These are phyloP conservation scores for Podospora sp. DNA, from an alignment of 495 filamentous ascomycete species.

Conservation along the genomic window DNA sequence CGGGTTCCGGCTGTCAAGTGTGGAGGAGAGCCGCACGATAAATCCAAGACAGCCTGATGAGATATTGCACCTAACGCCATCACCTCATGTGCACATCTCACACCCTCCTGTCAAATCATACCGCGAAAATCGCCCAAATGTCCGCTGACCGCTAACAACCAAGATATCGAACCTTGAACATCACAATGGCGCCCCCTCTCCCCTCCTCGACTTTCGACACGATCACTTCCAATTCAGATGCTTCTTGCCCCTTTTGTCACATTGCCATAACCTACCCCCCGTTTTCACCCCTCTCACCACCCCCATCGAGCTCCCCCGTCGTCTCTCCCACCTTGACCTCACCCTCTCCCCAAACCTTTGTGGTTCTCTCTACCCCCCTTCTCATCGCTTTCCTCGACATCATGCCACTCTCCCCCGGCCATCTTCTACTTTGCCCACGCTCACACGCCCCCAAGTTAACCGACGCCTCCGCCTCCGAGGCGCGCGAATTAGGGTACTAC, in stretches of 20 bases:
- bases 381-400: constrained; percentile 89
- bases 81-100: too few species aligned
- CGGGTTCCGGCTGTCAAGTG: background rate
- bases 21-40: background rate
- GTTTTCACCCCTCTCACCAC: constrained; percentile 45
- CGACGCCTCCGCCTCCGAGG: constrained; percentile 59
- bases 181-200: constrained; percentile 14
- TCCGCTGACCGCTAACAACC: background rate
- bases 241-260: constrained; percentile 65
- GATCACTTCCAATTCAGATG: constrained; percentile 11
- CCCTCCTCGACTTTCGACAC: constrained; percentile 13
- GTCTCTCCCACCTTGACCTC: constrained; percentile 36
- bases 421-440: constrained; percentile 76
- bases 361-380: constrained; percentile 72
- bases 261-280: constrained; percentile 55
- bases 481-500: constrained; percentile 67
- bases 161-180: background rate
- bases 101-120: background rate
- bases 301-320: constrained; percentile 32
- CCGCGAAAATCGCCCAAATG: background rate
- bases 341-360: constrained; percentile 55
- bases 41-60: background rate
- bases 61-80: too few species aligned
- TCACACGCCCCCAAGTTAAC: constrained; percentile 70
- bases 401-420: constrained; percentile 76